Conservation (phyloP, 75 land plant species). For the Pinus taeda region DNA sequence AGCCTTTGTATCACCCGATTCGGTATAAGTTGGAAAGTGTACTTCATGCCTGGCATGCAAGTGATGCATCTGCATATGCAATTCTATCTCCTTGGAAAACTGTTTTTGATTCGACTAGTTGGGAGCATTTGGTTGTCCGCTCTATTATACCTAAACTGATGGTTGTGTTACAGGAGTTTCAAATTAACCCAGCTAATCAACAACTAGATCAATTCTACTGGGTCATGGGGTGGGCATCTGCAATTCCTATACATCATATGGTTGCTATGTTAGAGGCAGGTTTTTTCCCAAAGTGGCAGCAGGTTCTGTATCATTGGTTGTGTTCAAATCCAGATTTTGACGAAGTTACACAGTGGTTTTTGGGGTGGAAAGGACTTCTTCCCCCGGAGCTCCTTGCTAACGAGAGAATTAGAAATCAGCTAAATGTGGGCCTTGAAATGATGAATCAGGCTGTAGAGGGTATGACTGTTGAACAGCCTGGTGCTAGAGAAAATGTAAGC, state of each 20-base stretch:
- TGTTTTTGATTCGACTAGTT: conserved; percentile 89
- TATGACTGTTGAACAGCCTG: conserved; percentile 68
- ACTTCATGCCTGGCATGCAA: conserved; percentile 93
- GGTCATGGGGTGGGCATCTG: conserved; percentile 88
- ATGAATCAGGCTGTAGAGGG: conserved; percentile 90
- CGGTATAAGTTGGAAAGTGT: conserved; percentile 67
- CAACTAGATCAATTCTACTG: conserved; percentile 77
- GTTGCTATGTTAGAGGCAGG: conserved; percentile 60
- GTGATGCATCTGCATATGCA: conserved; percentile 81
- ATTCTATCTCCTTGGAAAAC: conserved; percentile 91
- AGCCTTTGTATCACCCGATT: conserved; percentile 68
- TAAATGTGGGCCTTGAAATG: conserved; percentile 82
- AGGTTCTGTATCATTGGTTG: conserved; percentile 92
- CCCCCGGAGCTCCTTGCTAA: conserved; percentile 77
- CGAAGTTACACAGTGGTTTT: conserved; percentile 82
- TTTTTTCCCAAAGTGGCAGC: conserved; percentile 92
- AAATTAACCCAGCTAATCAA: conserved; percentile 80
- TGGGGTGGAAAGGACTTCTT: conserved; percentile 85
- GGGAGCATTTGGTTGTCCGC: conserved; percentile 83
- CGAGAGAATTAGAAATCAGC: conserved; percentile 68
- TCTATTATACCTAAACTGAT: conserved; percentile 83
- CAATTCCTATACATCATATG: conserved; percentile 86
- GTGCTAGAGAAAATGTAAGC: conserved; percentile 76
- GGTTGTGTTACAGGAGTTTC: conserved; percentile 69
- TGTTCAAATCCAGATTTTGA: conserved; percentile 78